These are phyloP conservation scores for Paracoccidioides brasiliensis DNA, from an alignment of 2,329 filamentous ascomycete genomes.

Conservation along the genomic window DNA sequence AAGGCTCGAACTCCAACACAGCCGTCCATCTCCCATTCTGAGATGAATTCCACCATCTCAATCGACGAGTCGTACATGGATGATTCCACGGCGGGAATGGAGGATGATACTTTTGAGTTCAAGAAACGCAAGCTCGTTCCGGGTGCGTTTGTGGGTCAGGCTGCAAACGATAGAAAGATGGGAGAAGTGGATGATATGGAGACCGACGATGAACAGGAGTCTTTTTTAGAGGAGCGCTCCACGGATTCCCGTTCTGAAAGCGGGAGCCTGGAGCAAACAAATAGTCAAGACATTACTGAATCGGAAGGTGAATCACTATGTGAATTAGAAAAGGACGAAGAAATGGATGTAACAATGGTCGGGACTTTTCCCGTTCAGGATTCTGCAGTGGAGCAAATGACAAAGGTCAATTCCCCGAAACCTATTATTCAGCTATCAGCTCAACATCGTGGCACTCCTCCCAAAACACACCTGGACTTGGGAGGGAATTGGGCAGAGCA, in stretches of 20 bases:
- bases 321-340: slow-evolving; percentile 50
- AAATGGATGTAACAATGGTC: slow-evolving; percentile 59
- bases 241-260: slow-evolving; percentile 59
- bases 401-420: slow-evolving; percentile 28
- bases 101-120: slow-evolving; percentile 48
- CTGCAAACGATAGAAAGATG: slow-evolving; percentile 35
- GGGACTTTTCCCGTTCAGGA: slow-evolving; percentile 61
- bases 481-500: slow-evolving; percentile 90
- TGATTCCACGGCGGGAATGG: slow-evolving; percentile 26
- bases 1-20: slow-evolving; percentile 23
- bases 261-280: slow-evolving; percentile 7
- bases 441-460: slow-evolving; percentile 32
- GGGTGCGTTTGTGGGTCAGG: slow-evolving; percentile 62
- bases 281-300: slow-evolving; percentile 19
- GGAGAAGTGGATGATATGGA: slow-evolving; percentile 33
- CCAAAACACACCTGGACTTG: slow-evolving; percentile 38
- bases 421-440: slow-evolving; percentile 9
- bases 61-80: slow-evolving; percentile 29
- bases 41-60: slow-evolving; percentile 27
- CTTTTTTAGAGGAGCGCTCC: slow-evolving; percentile 92
- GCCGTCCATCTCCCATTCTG: slow-evolving; percentile 20
- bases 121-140: slow-evolving; percentile 48
- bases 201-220: slow-evolving; percentile 40
- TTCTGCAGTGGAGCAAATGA: slow-evolving; percentile 63
- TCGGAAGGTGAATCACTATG: slow-evolving; percentile 56